phyloP scores from a whole-genome alignment of 228 moss, liverwort and hornwort species.

The Sphagnum fallax region DNA sequence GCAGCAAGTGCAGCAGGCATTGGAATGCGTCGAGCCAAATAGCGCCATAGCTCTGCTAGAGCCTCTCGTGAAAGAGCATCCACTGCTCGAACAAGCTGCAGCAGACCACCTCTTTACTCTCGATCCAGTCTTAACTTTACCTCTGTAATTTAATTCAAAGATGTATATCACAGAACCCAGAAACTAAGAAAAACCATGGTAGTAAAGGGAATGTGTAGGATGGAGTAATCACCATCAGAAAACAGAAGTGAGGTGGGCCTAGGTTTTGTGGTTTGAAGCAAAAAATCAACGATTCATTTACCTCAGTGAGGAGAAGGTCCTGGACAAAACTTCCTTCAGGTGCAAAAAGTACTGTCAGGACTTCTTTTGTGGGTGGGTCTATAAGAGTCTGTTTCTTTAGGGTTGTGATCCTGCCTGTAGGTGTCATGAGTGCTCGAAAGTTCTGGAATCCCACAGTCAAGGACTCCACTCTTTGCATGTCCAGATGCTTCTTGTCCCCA shows the following conservation, averaged over 20 bases:
- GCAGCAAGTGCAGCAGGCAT: conserved; percentile 48
- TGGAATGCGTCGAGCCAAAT: conserved; percentile 54
- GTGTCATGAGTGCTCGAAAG: conserved; percentile 76
- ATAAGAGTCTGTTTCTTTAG: conserved; percentile 31
- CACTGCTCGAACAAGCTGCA: conserved; percentile 79
- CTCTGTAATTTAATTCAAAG: too few relatives aligned
- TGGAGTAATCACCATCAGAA: too few relatives aligned
- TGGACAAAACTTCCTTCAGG: conserved; percentile 87
- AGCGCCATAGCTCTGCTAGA: conserved; percentile 69
- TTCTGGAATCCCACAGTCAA: conserved; percentile 69
- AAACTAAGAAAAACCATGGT: background rate
- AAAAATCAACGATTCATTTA: conserved; percentile 1
- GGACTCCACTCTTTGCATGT: conserved; percentile 68
- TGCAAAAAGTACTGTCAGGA: conserved; percentile 69
- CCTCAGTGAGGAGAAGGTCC: conserved; percentile 82
- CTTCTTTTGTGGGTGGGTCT: conserved; percentile 78
- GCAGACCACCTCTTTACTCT: too few relatives aligned
- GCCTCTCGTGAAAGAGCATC: conserved; percentile 92
- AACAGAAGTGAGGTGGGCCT: too few relatives aligned
- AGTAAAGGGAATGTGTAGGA: too few relatives aligned
- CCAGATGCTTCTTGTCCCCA: conserved; percentile 65
- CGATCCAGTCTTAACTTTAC: too few relatives aligned
- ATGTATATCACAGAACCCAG: background rate
- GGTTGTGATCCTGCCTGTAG: conserved; percentile 21
- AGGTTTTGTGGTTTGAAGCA: too few relatives aligned